A percentile compares a stretch with the other conserved stretches of the same genome.
Evolutionary conservation across 2,329 filamentous ascomycete genomes (phyloP).

Genomic region (Colletotrichum sp.): DNA sequence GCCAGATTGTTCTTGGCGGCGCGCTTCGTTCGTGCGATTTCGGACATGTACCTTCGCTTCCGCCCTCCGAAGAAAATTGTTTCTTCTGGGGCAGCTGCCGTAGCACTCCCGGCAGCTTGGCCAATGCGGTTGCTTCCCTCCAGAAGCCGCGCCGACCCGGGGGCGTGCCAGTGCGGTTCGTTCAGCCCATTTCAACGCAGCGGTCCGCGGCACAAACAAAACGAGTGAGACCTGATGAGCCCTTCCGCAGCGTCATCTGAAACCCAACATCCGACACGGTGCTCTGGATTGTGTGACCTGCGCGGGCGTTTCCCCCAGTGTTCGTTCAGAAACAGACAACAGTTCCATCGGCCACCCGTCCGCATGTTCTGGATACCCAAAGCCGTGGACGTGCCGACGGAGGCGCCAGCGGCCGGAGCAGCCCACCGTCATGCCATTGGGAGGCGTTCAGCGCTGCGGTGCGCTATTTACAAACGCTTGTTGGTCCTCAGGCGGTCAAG

Average conservation of each 20-base stretch:
- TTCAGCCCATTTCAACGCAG: neutral
- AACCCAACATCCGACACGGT: conserved; percentile 10
- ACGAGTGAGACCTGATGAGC: neutral
- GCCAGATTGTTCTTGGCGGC: conserved; percentile 6
- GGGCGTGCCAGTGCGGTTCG: conserved; percentile 2
- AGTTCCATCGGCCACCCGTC: neutral
- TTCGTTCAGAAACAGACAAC: neutral
- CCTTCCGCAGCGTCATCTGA: conserved; percentile 9
- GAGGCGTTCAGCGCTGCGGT: neutral
- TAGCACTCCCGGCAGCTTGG: conserved; percentile 4
- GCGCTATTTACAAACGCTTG: conserved; percentile 4
- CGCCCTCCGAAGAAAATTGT: neutral
- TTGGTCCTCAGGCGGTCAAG: neutral
- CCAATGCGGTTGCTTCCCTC: neutral
- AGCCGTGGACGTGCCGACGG: neutral
- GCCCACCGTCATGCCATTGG: neutral
- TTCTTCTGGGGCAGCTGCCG: neutral
- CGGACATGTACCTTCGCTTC: neutral
- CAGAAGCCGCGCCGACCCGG: conserved; percentile 6
- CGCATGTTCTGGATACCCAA: neutral
- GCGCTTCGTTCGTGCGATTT: conserved; percentile 7
- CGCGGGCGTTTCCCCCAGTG: neutral
- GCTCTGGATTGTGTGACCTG: conserved; percentile 3
- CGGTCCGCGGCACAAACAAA: conserved; percentile 12
- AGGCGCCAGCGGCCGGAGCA: neutral